Percentiles rank a stretch among this genome's conserved stretches.
Conservation (phyloP, 2,329 filamentous ascomycete genomes). For the Botryosphaeria agaves region DNA sequence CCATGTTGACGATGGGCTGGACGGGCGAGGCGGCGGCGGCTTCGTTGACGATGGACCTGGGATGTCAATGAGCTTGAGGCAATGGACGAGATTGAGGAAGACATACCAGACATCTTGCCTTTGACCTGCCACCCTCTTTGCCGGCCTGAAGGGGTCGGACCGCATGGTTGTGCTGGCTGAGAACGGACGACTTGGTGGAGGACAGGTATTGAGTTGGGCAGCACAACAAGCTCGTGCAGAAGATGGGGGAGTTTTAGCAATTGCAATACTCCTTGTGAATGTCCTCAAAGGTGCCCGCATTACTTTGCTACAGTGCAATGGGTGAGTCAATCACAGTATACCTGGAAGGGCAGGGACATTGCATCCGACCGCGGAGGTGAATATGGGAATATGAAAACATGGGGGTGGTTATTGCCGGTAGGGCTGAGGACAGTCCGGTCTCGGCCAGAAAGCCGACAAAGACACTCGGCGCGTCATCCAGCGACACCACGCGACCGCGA, state of each 20-base stretch:
- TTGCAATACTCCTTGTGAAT: too few relatives aligned
- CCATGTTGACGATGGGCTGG: slow-evolving; percentile 52
- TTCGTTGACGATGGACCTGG: slow-evolving; percentile 49
- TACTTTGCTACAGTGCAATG: too few relatives aligned
- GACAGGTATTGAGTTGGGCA: background rate
- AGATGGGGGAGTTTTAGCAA: too few relatives aligned
- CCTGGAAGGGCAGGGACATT: too few relatives aligned
- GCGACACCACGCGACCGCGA: too few relatives aligned
- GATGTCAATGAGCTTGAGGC: slow-evolving; percentile 1
- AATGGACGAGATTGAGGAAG: background rate
- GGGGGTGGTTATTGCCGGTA: too few relatives aligned
- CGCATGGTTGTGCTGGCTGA: slow-evolving; percentile 7
- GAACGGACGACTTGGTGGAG: background rate
- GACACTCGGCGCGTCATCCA: too few relatives aligned
- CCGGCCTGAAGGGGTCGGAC: slow-evolving; percentile 32
- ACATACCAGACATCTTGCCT: slow-evolving; percentile 41
- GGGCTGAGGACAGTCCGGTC: too few relatives aligned
- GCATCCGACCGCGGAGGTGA: background rate
- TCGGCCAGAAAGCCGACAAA: too few relatives aligned
- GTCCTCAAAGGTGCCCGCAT: too few relatives aligned
- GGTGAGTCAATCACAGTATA: too few relatives aligned
- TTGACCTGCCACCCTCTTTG: slow-evolving; percentile 34
- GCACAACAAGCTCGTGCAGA: too few relatives aligned
- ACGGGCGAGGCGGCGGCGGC: slow-evolving; percentile 45
- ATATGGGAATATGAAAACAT: background rate